Evolutionary conservation across 306 rosid species (phyloP), one percentile per base, ranked within the genome.

Genomic region (Chamaecrista fasciculata): DNA sequence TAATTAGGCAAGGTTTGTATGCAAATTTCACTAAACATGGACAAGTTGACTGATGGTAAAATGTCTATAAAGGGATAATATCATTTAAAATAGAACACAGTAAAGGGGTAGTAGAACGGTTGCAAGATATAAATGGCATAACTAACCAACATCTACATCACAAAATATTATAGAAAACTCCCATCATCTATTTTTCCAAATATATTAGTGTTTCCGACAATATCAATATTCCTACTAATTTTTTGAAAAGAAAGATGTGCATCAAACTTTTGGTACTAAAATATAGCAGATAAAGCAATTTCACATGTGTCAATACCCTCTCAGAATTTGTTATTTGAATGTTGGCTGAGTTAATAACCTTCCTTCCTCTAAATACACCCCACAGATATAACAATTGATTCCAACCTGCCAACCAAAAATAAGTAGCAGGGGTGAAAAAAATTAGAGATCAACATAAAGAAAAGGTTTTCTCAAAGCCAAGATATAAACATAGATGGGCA

Each of bases 291-390:
- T 9, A 28, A 43, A 57, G 46, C 21, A 26, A 42, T 70, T 58
- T 57, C 34, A 11, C 33, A 26, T 55, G 43, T 5, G 14, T 40
- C 48, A 19, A 57, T 71, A 71, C 67, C 50, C 21, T 46, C 10
- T 9, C 49, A 46, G 49, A 59, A 47, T 47, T 71, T 20, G 55
- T 25, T 4, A 9, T 36, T 23, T 19, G 21, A 40, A 26, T 29
- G 66, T 42, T 56, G 33, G 21, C 20, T 14, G 34, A 70, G 34
- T 43, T 12, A 6, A 3, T 6, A 57, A 31, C 58, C 49, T 34
- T 29, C 8, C 21, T 28, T 12, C 46, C 34, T 50, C 61, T 31
- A 31, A 67, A 67, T 67, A 49, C 61, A 67, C 72, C 72, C 72
- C 72, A 67, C 11, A 66, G 31, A 46, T 14, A 66, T 31, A 31